phyloP scores from a whole-genome alignment of 1,284 basidiomycete species.

The Caloboletus inedulis region DNA sequence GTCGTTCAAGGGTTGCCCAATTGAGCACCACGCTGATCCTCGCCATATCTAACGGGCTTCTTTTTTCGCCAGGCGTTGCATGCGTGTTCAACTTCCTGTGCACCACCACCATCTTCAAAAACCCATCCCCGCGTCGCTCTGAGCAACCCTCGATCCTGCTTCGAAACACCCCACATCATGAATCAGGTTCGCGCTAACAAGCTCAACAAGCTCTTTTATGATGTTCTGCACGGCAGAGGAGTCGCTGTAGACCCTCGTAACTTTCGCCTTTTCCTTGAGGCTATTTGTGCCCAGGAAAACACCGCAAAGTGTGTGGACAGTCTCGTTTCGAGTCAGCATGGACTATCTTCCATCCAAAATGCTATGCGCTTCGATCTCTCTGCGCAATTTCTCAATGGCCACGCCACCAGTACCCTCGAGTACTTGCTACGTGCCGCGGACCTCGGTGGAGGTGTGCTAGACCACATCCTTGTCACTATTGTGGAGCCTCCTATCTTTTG shows the following conservation, averaged over 20 bases:
- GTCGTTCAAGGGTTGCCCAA: conserved; percentile 13
- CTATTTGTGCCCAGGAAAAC: conserved; percentile 42
- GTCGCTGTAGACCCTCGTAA: conserved; percentile 13
- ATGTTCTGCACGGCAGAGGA: conserved; percentile 25
- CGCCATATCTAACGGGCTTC: background rate
- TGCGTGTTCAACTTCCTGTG: conserved; percentile 1
- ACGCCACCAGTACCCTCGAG: conserved; percentile 37
- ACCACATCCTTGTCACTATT: conserved; percentile 41
- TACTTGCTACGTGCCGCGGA: conserved; percentile 44
- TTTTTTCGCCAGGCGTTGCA: background rate
- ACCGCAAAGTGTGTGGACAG: conserved; percentile 39
- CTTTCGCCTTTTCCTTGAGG: conserved; percentile 45
- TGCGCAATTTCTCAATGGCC: conserved; percentile 44
- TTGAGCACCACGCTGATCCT: conserved; percentile 6
- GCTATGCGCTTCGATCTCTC: conserved; percentile 47
- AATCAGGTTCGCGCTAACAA: conserved; percentile 16
- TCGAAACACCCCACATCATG: conserved; percentile 5
- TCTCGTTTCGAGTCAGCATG: conserved; percentile 40
- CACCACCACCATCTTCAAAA: background rate
- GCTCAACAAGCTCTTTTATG: conserved; percentile 28
- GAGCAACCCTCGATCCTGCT: background rate
- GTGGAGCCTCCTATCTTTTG: conserved; percentile 59
- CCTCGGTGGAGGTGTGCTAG: conserved; percentile 44
- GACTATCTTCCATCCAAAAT: conserved; percentile 41
- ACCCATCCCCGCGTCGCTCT: background rate